Evolutionary conservation across 140 eudicot species (phyloP).

Genomic region (Senecio squalidus): DNA sequence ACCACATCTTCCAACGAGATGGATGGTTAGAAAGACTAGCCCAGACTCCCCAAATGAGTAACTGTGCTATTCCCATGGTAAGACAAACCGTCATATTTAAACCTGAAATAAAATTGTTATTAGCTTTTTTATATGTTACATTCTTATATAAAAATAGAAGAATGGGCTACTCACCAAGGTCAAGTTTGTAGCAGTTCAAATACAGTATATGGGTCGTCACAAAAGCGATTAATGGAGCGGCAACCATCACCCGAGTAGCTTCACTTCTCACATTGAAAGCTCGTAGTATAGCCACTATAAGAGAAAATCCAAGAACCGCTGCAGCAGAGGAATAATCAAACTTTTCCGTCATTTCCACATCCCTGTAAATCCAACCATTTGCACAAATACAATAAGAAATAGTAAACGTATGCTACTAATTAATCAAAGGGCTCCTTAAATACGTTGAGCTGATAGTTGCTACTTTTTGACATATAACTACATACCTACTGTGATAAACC

Average conservation of each 20-base stretch:
- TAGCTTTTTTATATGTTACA: not conserved
- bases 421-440: not conserved
- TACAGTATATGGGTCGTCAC: conserved; percentile 81
- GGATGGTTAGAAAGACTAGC: conserved; percentile 66
- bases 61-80: conserved; percentile 46
- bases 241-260: conserved; percentile 91
- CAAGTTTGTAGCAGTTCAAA: conserved; percentile 67
- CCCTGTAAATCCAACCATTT: conserved; percentile 44
- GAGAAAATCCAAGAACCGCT: conserved; percentile 76
- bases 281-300: conserved; percentile 58
- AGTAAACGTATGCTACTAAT: conserved; percentile 3
- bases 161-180: conserved; percentile 48
- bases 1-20: conserved; percentile 71
- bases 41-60: conserved; percentile 81
- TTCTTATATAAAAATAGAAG: not conserved
- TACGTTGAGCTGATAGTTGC: not conserved
- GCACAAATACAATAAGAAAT: conserved; percentile 9
- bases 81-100: conserved; percentile 63
- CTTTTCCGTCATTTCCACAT: conserved; percentile 73
- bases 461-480: not conserved
- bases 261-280: conserved; percentile 58
- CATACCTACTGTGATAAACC: conserved; percentile 89
- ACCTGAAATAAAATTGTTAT: conserved; percentile 39
- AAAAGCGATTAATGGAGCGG: conserved; percentile 83
- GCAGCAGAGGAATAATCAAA: conserved; percentile 71